Base-by-base conservation (phyloP, 169 alveolate genomes). In the Babesia microti region DNA sequence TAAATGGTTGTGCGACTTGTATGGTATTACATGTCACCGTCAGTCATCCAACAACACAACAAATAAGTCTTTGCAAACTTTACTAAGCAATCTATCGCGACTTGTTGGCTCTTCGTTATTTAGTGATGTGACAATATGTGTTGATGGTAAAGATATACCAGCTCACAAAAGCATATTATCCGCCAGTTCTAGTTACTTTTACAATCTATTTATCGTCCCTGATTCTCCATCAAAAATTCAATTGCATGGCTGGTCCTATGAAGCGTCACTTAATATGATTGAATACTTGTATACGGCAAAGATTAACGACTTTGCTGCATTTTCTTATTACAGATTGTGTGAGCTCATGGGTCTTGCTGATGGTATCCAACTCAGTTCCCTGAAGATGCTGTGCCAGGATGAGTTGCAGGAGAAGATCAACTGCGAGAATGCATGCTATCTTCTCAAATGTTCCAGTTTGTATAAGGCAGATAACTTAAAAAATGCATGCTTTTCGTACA, bases 1-100 rank as follows among this genome's bases (percentile, higher is more conserved):
- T 14, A 48, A 55, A 24, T 74, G 85, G 66, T 53, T 55, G 35
- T 70, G 66, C 56, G 85, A 74, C 26, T 19, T 71, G 18, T 76
- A 65, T 49, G 33, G 48, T n/a, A 54, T 65, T 36, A 42, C 53
- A 40, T 61, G 41, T 44, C 15, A 28, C 26, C 26, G 52, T 43
- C 26, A 43, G 39, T 24, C 30, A 11, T 4, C 3, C 24, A 26
- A 6, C 11, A 7, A 29, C 36, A 7, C 7, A 7, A 29, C 36
- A 29, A 11, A 11, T 29, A 7, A 7, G 7, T 29, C 7, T 29
- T 7, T 29, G 7, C 12, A 11, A 7, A 29, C 11, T 29, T 29
- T 29, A 11, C 7, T 29, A 7, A 29, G 11, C 12, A 7, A 29
- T 7, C 7, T 29, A 29, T 7, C 7, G 7, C 12, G 36, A 7